Evolutionary conservation across 1,284 basidiomycete species (phyloP).

Genomic region (Gymnopus androsaceus): DNA sequence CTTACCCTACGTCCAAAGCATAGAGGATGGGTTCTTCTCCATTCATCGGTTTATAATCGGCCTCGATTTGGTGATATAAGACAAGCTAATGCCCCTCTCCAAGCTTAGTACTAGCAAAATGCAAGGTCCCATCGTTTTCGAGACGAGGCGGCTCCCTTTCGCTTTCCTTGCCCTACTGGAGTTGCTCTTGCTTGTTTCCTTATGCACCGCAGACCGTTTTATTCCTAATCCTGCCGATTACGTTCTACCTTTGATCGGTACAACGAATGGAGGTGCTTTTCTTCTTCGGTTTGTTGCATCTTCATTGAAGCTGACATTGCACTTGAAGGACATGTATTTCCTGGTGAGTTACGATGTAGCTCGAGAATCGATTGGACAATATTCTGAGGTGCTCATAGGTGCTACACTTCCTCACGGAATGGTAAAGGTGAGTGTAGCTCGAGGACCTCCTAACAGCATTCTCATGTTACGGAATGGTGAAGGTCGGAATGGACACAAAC

Average conservation of each 20-base stretch:
- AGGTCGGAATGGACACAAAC: slow-evolving; percentile 63
- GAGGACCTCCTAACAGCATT: too few relatives aligned
- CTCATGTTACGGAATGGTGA: slow-evolving; percentile 54
- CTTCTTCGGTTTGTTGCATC: too few relatives aligned
- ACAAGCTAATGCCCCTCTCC: too few relatives aligned
- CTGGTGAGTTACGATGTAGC: slow-evolving; percentile 39
- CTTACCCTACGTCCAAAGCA: too few relatives aligned
- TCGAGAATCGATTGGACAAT: slow-evolving; percentile 40
- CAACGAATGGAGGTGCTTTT: slow-evolving; percentile 57
- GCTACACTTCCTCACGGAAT: slow-evolving; percentile 52
- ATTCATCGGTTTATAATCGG: too few relatives aligned
- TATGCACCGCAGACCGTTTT: background rate
- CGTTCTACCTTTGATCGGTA: slow-evolving; percentile 64
- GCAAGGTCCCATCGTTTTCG: too few relatives aligned
- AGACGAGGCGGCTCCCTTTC: background rate
- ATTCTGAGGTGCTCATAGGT: slow-evolving; percentile 55
- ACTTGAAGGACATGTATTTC: slow-evolving; percentile 68
- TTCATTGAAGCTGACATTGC: too few relatives aligned
- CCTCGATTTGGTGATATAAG: too few relatives aligned
- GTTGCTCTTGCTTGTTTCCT: background rate
- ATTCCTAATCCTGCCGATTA: slow-evolving; percentile 39
- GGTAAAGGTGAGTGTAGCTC: slow-evolving; percentile 60
- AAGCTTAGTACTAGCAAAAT: too few relatives aligned
- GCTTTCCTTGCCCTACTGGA: background rate
- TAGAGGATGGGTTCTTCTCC: too few relatives aligned